These are phyloP conservation scores for Aspergillus costaricaensis DNA, from an alignment of 2,329 filamentous ascomycete species.

Conservation along the genomic window DNA sequence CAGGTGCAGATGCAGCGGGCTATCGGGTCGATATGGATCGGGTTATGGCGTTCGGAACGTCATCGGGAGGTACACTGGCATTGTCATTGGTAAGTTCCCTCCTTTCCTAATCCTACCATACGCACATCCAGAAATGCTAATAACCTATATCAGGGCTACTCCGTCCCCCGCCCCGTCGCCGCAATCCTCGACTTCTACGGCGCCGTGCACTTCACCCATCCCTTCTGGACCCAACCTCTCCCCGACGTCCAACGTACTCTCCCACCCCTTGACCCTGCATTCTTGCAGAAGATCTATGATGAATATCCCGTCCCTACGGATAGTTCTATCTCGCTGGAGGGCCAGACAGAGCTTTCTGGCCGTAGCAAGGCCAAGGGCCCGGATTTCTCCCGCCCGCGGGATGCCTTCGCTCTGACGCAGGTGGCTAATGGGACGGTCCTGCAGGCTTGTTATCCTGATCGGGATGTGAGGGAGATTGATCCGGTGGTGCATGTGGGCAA, in stretches of 20 bases:
- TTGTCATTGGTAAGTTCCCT: constrained; percentile 40
- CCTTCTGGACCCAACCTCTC: constrained; percentile 41
- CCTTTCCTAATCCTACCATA: neutral
- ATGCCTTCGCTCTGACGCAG: constrained; percentile 46
- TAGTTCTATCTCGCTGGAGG: constrained; percentile 47
- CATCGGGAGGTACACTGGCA: constrained; percentile 51
- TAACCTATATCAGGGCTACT: constrained; percentile 36
- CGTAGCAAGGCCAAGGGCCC: constrained; percentile 29
- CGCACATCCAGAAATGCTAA: neutral
- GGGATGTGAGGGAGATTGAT: constrained; percentile 32
- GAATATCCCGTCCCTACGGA: constrained; percentile 41
- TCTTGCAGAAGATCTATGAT: constrained; percentile 40
- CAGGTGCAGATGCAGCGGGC: constrained; percentile 4
- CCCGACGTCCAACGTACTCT: constrained; percentile 33
- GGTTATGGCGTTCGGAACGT: constrained; percentile 53
- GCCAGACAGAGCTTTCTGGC: constrained; percentile 29
- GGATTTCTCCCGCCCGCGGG: constrained; percentile 40
- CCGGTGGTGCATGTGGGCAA: constrained; percentile 35
- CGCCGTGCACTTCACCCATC: constrained; percentile 42
- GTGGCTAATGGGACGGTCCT: constrained; percentile 45
- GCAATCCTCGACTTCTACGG: constrained; percentile 49
- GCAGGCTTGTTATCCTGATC: constrained; percentile 32
- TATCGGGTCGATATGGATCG: constrained; percentile 32
- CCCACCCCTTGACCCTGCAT: constrained; percentile 28
- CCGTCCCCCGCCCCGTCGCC: constrained; percentile 35